Evolutionary conservation across 177 flowering plant genomes (phyloP).

Genomic region (Vitis hybrid): DNA sequence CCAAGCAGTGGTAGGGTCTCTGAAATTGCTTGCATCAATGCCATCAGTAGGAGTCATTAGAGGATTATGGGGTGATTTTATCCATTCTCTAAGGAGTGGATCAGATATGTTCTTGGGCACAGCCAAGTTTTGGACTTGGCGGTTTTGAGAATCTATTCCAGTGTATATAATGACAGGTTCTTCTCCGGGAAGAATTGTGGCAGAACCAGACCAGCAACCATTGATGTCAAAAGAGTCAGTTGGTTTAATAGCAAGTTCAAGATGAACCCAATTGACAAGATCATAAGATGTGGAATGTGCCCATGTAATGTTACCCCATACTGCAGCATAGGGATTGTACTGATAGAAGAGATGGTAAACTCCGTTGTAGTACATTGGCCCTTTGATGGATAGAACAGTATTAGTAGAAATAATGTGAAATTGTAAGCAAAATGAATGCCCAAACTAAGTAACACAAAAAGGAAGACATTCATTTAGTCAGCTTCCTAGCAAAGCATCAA

Average conservation of each 20-base stretch:
- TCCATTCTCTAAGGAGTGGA: conserved; percentile 38
- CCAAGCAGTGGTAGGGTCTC: conserved; percentile 61
- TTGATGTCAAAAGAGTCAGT: conserved; percentile 25
- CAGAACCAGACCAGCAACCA: conserved; percentile 51
- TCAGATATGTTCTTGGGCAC: conserved; percentile 38
- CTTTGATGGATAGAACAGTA: conserved; percentile 10
- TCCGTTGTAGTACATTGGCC: conserved; percentile 47
- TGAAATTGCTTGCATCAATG: conserved; percentile 16
- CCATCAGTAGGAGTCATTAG: conserved; percentile 22
- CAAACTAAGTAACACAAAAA: not conserved
- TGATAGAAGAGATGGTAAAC: conserved; percentile 31
- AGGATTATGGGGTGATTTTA: conserved; percentile 31
- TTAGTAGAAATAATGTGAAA: too few relatives aligned
- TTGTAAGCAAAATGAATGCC: not conserved
- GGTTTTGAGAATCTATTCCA: conserved; percentile 19
- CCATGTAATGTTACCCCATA: conserved; percentile 37
- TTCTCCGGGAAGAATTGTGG: conserved; percentile 30
- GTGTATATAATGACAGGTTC: conserved; percentile 39
- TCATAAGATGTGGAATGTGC: conserved; percentile 43
- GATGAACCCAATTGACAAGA: conserved; percentile 32
- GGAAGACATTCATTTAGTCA: too few relatives aligned
- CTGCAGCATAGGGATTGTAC: conserved; percentile 18
- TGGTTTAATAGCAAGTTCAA: conserved; percentile 19
- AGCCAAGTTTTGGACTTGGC: conserved; percentile 38
- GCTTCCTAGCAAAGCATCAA: too few relatives aligned